These are phyloP conservation scores for Cladosporium sp. DNA, from an alignment of 2,329 filamentous ascomycete genomes.

Conservation along the genomic window DNA sequence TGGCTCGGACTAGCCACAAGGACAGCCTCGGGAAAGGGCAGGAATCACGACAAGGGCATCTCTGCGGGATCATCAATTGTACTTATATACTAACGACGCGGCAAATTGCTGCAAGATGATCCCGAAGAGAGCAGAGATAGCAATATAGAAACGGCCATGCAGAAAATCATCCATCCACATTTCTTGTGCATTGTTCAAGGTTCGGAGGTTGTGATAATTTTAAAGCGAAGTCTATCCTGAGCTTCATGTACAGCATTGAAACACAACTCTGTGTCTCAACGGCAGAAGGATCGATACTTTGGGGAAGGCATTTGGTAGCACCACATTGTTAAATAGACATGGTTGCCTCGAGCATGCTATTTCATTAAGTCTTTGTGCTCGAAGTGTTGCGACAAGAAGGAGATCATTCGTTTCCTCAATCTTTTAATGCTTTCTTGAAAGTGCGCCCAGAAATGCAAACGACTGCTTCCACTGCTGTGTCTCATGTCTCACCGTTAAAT, in stretches of 20 bases:
- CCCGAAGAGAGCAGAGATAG: not conserved
- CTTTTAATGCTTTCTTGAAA: too few species aligned
- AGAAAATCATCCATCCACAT: not conserved
- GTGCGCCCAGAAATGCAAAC: too few species aligned
- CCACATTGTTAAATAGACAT: not conserved
- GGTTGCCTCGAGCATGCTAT: too few species aligned
- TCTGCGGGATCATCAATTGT: constrained; percentile 8
- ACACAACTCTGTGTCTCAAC: not conserved
- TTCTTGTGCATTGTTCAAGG: not conserved
- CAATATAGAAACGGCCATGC: constrained; percentile 9
- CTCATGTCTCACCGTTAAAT: too few species aligned
- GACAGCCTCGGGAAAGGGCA: not conserved
- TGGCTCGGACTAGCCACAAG: not conserved
- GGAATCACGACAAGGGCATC: not conserved
- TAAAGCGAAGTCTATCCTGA: not conserved
- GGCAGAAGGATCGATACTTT: not conserved
- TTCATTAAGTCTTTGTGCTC: too few species aligned
- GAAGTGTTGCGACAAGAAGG: too few species aligned
- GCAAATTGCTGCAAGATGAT: not conserved
- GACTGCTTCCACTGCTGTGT: too few species aligned
- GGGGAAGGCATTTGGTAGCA: not conserved
- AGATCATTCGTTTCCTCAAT: too few species aligned
- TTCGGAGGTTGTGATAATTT: not conserved
- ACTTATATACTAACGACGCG: not conserved
- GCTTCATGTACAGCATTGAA: not conserved